phyloP scores from a whole-genome alignment of 768 basidiomycete genomes.

The Phlegmacium glaucopus region DNA sequence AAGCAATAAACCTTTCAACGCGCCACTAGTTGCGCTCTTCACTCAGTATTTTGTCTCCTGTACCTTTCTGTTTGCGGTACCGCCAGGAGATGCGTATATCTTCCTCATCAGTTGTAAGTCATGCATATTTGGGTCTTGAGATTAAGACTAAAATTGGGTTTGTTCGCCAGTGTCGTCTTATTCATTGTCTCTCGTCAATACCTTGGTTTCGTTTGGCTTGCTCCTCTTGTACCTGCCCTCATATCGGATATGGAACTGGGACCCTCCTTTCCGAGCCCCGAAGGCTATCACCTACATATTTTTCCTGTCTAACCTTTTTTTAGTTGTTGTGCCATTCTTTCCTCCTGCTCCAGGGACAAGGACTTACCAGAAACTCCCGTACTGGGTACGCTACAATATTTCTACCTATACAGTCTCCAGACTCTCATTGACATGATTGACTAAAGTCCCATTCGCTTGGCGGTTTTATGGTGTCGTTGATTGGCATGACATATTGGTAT shows the following conservation, averaged over 20 bases:
- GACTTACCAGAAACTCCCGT: slow-evolving; percentile 59
- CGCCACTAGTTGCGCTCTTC: slow-evolving; percentile 62
- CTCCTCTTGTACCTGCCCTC: slow-evolving; percentile 52
- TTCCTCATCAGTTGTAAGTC: slow-evolving; percentile 63
- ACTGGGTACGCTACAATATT: slow-evolving; percentile 55
- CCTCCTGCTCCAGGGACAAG: slow-evolving; percentile 51
- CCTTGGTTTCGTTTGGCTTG: slow-evolving; percentile 57
- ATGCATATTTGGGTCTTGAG: neutral
- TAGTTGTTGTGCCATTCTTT: slow-evolving; percentile 58
- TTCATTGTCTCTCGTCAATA: slow-evolving; percentile 54
- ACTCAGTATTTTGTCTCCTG: slow-evolving; percentile 61
- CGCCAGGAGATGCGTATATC: slow-evolving; percentile 72
- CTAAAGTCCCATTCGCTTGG: slow-evolving; percentile 47
- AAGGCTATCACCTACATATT: slow-evolving; percentile 48
- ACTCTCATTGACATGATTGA: neutral
- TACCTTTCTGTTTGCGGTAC: slow-evolving; percentile 49
- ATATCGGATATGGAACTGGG: slow-evolving; percentile 48
- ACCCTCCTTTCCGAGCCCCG: slow-evolving; percentile 62
- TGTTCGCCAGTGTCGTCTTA: slow-evolving; percentile 50
- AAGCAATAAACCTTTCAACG: slow-evolving; percentile 66
- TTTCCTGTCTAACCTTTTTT: slow-evolving; percentile 62
- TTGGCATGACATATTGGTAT: slow-evolving; percentile 59
- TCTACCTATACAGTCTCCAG: neutral
- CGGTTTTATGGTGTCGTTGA: slow-evolving; percentile 40
- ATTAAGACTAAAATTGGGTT: neutral